A percentile compares a stretch with the other conserved stretches of the same genome.
These are phyloP conservation scores for Ophiostoma populinum DNA, from an alignment of 2,329 filamentous ascomycete species.

Conservation along the genomic window DNA sequence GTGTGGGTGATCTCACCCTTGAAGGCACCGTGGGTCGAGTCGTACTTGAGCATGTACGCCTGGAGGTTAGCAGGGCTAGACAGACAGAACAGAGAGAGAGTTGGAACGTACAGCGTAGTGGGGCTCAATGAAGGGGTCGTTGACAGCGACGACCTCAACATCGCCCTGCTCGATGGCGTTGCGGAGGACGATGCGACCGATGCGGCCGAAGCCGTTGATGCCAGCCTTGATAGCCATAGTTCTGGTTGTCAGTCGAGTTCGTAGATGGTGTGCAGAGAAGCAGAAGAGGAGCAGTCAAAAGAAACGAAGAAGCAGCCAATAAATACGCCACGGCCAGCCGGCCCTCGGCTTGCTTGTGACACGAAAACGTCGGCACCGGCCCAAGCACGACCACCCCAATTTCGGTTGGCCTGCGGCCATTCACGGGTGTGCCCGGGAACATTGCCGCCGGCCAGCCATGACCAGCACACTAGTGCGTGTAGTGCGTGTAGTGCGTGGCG, in stretches of 20 bases:
- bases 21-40: constrained; percentile 93
- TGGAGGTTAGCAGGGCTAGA: constrained; percentile 20
- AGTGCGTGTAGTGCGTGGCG: background rate
- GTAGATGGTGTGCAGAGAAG: background rate
- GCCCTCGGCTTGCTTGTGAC: too few species aligned
- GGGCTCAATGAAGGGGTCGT: constrained; percentile 98
- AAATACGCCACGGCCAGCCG: too few species aligned
- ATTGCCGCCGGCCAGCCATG: background rate
- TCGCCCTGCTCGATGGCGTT: constrained; percentile 84
- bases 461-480: background rate
- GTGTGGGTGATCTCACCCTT: constrained; percentile 72
- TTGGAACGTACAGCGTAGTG: constrained; percentile 91
- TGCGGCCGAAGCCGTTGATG: constrained; percentile 99
- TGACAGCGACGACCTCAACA: constrained; percentile 88
- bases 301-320: too few species aligned
- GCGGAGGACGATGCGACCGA: constrained; percentile 97
- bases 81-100: background rate
- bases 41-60: constrained; percentile 99
- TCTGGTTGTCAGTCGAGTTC: constrained; percentile 17
- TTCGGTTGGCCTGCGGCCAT: too few species aligned
- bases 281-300: background rate
- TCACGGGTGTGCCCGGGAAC: constrained; percentile 1
- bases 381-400: too few species aligned
- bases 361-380: too few species aligned
- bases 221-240: constrained; percentile 61